These are phyloP conservation scores for Aureobasidium uvarum DNA, from an alignment of 2,329 filamentous ascomycete genomes.

Conservation along the genomic window DNA sequence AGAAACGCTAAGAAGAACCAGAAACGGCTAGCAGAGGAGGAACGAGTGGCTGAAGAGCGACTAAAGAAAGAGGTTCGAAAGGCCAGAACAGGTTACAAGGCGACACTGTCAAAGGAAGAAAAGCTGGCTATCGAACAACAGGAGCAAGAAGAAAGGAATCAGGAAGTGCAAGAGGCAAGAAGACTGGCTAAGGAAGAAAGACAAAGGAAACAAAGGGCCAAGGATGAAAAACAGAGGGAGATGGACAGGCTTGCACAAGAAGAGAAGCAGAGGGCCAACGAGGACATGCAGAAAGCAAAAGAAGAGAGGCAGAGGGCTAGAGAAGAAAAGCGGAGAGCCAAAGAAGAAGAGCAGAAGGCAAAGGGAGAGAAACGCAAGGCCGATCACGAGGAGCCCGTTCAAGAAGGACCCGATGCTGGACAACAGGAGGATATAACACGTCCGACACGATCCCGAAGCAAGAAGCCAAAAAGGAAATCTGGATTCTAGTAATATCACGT, in stretches of 20 bases:
- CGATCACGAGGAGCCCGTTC: not conserved
- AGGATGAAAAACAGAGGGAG: not conserved
- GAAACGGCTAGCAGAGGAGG: not conserved
- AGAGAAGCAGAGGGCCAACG: not conserved
- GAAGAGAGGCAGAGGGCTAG: not conserved
- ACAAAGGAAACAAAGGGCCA: no score
- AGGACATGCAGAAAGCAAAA: not conserved
- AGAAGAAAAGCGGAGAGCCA: not conserved
- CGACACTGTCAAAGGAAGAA: not conserved
- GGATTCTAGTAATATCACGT: not conserved
- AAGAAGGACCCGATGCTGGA: not conserved
- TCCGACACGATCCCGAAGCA: not conserved
- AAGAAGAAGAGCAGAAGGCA: not conserved
- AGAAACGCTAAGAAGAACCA: not conserved
- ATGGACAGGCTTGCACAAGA: not conserved
- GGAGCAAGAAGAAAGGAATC: not conserved
- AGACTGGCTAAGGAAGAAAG: not conserved
- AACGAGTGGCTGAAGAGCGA: not conserved
- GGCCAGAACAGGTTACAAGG: not conserved
- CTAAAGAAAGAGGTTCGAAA: not conserved
- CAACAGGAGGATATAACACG: not conserved
- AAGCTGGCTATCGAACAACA: not conserved
- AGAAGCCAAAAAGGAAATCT: slow-evolving; percentile 14
- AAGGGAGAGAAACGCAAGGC: not conserved
- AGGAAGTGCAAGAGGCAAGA: not conserved